Percentiles rank a stretch among this genome's conserved stretches.
Conservation (phyloP, 331 rosid species). For the Malus hybrid region DNA sequence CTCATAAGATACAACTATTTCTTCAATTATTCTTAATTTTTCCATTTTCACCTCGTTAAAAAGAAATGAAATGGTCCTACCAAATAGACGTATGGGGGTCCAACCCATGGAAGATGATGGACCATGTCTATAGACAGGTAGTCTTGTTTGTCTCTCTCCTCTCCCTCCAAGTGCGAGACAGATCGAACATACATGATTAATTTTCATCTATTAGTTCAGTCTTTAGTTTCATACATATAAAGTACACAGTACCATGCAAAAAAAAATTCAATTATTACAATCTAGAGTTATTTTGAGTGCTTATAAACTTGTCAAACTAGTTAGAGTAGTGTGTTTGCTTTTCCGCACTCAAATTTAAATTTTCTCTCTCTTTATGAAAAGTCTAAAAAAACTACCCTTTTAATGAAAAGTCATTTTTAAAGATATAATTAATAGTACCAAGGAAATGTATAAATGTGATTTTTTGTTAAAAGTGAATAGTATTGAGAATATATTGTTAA, state of each 20-base stretch:
- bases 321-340: too few relatives aligned
- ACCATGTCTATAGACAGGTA: slow-evolving; percentile 4
- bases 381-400: too few relatives aligned
- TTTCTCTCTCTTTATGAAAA: too few relatives aligned
- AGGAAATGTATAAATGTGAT: too few relatives aligned
- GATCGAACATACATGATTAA: slow-evolving; percentile 23
- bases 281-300: neutral
- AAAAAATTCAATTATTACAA: too few relatives aligned
- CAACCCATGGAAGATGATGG: neutral
- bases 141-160: slow-evolving; percentile 16
- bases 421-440: too few relatives aligned
- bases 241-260: slow-evolving; percentile 51
- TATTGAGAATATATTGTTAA: too few relatives aligned
- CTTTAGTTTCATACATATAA: slow-evolving; percentile 5
- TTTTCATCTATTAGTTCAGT: neutral
- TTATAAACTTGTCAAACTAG: too few relatives aligned
- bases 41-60: neutral
- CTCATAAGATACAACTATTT: neutral
- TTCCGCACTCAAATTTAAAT: too few relatives aligned
- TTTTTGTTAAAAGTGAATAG: too few relatives aligned
- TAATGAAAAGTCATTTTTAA: too few relatives aligned
- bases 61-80: neutral
- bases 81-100: neutral
- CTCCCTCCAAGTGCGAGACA: slow-evolving; percentile 38
- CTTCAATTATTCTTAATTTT: neutral